Conservation (phyloP, 306 rosid genomes). For the Lathyrus oleraceus region DNA sequence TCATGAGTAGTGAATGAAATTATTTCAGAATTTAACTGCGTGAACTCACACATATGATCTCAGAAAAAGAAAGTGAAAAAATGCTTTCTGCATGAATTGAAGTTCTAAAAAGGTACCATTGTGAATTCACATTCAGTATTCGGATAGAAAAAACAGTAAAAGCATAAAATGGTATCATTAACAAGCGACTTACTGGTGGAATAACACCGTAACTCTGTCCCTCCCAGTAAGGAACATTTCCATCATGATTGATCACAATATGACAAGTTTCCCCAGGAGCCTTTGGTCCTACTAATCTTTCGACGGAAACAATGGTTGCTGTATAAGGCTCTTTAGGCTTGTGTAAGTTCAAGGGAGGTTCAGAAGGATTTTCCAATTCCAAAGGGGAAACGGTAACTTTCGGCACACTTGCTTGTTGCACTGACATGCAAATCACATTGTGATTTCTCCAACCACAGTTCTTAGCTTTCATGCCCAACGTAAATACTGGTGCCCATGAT, state of each 20-base stretch:
- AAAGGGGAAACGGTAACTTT: slow-evolving; percentile 75
- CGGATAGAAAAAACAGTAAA: not conserved
- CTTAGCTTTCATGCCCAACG: slow-evolving; percentile 56
- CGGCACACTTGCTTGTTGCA: slow-evolving; percentile 77
- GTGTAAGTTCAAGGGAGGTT: slow-evolving; percentile 76
- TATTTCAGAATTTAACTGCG: slow-evolving; percentile 1
- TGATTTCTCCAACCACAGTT: slow-evolving; percentile 42
- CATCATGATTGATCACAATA: slow-evolving; percentile 91
- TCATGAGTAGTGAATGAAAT: slow-evolving; percentile 12
- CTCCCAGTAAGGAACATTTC: slow-evolving; percentile 98
- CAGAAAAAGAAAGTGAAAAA: no score
- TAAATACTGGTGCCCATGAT: slow-evolving; percentile 53
- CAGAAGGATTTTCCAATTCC: slow-evolving; percentile 66
- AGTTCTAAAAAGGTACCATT: slow-evolving; percentile 4
- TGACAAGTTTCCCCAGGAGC: slow-evolving; percentile 99
- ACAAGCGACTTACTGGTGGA: slow-evolving; percentile 74
- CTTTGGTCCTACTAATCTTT: slow-evolving; percentile 85
- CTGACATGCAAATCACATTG: slow-evolving; percentile 70
- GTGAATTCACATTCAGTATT: not conserved
- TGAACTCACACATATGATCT: not conserved
- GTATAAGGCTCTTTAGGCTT: slow-evolving; percentile 92
- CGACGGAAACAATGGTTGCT: slow-evolving; percentile 92
- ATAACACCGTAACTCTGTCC: slow-evolving; percentile 97
- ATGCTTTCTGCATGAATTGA: no score
- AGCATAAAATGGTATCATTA: slow-evolving; percentile 10